Conservation (phyloP, 352 stramenopile genomes). For the Pythium diclinum region DNA sequence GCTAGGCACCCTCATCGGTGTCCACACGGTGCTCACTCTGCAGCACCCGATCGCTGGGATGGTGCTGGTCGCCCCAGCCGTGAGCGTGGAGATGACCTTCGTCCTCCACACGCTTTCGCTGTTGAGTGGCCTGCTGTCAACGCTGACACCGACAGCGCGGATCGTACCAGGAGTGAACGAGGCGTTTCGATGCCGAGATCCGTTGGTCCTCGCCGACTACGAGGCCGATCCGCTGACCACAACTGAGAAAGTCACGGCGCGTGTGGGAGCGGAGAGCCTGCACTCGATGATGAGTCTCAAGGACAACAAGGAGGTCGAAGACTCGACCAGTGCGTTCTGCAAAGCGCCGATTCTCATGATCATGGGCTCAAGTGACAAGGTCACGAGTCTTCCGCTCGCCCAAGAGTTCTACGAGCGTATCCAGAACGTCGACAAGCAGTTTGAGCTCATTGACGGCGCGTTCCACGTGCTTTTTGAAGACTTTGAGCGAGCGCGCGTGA, state of each 20-base stretch:
- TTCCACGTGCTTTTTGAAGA: conserved; percentile 66
- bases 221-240: conserved; percentile 19
- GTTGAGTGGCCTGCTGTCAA: background rate
- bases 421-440: conserved; percentile 46
- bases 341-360: conserved; percentile 18
- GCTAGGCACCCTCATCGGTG: conserved; percentile 12
- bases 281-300: conserved; percentile 20
- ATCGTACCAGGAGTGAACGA: conserved; percentile 21
- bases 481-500: conserved; percentile 30
- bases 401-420: conserved; percentile 41
- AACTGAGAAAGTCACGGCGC: background rate
- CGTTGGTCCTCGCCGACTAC: conserved; percentile 11
- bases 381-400: conserved; percentile 33
- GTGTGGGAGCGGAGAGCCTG: conserved; percentile 20
- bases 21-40: conserved; percentile 21
- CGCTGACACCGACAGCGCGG: conserved; percentile 5
- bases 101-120: conserved; percentile 3
- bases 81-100: conserved; percentile 17
- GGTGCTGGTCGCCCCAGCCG: conserved; percentile 7
- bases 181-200: conserved; percentile 16
- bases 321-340: conserved; percentile 8
- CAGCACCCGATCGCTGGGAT: conserved; percentile 15
- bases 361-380: conserved; percentile 20
- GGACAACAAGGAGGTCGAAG: conserved; percentile 13
- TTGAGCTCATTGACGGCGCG: conserved; percentile 46